Base-by-base conservation (phyloP, 257 asterid species). In the Schizonepeta tenuifolia region DNA sequence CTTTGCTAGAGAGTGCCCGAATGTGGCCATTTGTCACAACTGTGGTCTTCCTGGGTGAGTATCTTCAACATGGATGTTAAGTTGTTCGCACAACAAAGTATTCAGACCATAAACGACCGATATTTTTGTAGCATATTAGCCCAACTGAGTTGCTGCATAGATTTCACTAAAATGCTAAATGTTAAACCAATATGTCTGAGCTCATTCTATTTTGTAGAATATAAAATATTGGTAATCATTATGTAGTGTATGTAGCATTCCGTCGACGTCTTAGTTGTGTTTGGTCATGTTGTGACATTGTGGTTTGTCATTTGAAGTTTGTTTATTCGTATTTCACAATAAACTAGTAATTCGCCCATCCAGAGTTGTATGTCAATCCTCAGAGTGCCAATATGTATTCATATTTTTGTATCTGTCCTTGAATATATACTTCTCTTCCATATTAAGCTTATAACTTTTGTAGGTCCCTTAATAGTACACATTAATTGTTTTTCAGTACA, bases 41-140 rank as follows among this genome's bases (percentile, higher is more conserved):
- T 93, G 97, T 79, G 96, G 97, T 67, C 98, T 93, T 83, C 98
- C 98, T 71, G 98, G 98, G 98, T 93, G 77, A 80, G 91, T 82
- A 58, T 78, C 67, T 35, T 43, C 18, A 0, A 7, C 73, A 15
- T 17, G 57, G 41, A 75, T 73, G 21, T 31, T 65, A 15, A 40
- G 58, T 36, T 59, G 57, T 49, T 75, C 15, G 24, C 12, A 26
- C 33, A 22, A 38, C 17, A 62, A 11, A 26, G 28, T 14, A 73
- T 22, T 38, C 63, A 65, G 44, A 54, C 64, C 20, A 24, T 18
- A 41, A 65, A 13, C 4, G 10, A 38, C 69, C 3, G n/a, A 47
- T 47, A 35, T 43, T 35, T 71, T 68, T 60, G 17, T 26, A 17
- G 47, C 67, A 40, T 22, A 38, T 13, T n/a, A 15, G 17, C 35